Percentiles rank a stretch among this genome's conserved stretches.
phyloP scores from a whole-genome alignment of 768 basidiomycete species.

The Tulasnella sp. region DNA sequence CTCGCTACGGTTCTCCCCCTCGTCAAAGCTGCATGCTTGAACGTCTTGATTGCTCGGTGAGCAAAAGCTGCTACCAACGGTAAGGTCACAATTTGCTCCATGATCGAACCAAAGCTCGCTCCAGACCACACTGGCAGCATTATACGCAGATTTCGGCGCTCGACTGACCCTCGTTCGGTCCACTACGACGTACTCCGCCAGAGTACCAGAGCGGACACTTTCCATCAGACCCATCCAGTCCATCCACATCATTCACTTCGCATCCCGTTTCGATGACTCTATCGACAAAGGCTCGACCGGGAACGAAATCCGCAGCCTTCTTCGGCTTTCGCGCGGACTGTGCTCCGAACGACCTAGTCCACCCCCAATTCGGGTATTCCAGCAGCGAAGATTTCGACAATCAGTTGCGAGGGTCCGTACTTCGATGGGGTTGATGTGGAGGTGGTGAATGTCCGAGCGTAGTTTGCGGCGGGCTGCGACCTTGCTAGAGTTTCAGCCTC shows the following conservation, averaged over 20 bases:
- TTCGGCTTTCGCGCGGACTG: constrained; percentile 40
- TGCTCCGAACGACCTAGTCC: constrained; percentile 43
- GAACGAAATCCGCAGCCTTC: constrained; percentile 65
- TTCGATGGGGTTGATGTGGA: constrained; percentile 73
- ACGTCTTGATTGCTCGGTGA: constrained; percentile 76
- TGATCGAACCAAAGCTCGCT: constrained; percentile 44
- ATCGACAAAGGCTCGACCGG: constrained; percentile 83
- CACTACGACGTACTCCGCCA: constrained; percentile 85
- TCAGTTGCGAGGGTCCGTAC: constrained; percentile 52
- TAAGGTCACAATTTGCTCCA: constrained; percentile 79
- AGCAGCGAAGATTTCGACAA: no score
- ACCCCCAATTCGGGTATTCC: no score
- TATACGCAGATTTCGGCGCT: constrained; percentile 53
- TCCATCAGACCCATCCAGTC: constrained; percentile 80
- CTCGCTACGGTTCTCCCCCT: not conserved
- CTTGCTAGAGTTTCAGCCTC: not conserved
- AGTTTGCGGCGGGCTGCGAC: constrained; percentile 38
- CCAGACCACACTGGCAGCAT: not conserved
- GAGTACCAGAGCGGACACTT: constrained; percentile 63
- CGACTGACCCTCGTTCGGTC: constrained; percentile 78
- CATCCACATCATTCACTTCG: constrained; percentile 67
- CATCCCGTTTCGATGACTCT: constrained; percentile 74
- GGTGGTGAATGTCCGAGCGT: constrained; percentile 62
- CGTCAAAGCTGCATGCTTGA: constrained; percentile 46
- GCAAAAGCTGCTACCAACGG: constrained; percentile 81